Evolutionary conservation across 2,329 filamentous ascomycete genomes (phyloP).

Genomic region (Metarhizium anisopliae): DNA sequence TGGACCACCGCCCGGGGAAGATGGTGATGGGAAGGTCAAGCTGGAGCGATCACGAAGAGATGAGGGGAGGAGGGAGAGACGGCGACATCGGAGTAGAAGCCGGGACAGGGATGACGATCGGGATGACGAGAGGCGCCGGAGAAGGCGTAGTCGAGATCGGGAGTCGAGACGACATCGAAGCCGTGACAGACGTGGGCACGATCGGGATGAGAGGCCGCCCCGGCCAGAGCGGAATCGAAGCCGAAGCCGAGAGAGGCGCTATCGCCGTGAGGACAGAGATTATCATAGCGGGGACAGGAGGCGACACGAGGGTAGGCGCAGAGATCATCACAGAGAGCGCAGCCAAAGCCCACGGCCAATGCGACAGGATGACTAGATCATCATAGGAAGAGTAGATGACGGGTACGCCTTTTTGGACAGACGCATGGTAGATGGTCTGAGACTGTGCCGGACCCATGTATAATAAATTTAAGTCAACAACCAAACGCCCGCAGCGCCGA

Average conservation of each 20-base stretch:
- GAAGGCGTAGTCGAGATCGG: slow-evolving; percentile 23
- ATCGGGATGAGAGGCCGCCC: slow-evolving; percentile 2
- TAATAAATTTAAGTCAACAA: neutral
- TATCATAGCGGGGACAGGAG: slow-evolving; percentile 9
- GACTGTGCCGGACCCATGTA: neutral
- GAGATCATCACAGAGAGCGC: slow-evolving; percentile 8
- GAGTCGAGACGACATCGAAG: slow-evolving; percentile 12
- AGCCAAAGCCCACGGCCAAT: slow-evolving; percentile 1
- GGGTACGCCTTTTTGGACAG: neutral
- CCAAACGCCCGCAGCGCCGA: neutral
- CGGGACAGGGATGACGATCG: slow-evolving; percentile 17
- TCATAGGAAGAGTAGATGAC: neutral
- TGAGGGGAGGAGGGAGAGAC: slow-evolving; percentile 22
- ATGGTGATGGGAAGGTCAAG: slow-evolving; percentile 17
- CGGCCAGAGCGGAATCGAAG: slow-evolving; percentile 3
- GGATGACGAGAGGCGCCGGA: slow-evolving; percentile 19
- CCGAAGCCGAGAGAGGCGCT: slow-evolving; percentile 8
- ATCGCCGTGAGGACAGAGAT: neutral
- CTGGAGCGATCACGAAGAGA: slow-evolving; percentile 21
- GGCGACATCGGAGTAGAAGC: slow-evolving; percentile 27
- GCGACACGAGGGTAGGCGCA: slow-evolving; percentile 13
- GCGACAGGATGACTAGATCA: neutral
- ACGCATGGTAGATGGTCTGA: neutral
- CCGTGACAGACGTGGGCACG: slow-evolving; percentile 5
- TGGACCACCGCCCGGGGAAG: slow-evolving; percentile 13